A percentile compares a stretch with the other conserved stretches of the same genome.
These are phyloP conservation scores for Geotrichum histeridarum DNA, from an alignment of 1,139 yeast species.

Conservation along the genomic window DNA sequence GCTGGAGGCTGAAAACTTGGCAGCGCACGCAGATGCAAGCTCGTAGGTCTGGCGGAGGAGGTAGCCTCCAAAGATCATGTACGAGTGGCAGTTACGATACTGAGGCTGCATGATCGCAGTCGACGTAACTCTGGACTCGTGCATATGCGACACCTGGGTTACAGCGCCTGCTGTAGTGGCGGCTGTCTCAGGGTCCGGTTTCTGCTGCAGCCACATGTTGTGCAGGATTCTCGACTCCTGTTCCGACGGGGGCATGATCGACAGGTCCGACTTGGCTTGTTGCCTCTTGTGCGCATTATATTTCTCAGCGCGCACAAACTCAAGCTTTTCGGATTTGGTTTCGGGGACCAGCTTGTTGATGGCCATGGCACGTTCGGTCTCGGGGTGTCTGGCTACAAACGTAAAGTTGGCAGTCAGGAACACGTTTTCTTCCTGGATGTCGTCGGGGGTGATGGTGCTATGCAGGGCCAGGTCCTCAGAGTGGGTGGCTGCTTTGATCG, in stretches of 20 bases:
- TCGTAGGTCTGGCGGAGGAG: slow-evolving; percentile 87
- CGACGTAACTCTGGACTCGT: slow-evolving; percentile 62
- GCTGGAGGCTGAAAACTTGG: slow-evolving; percentile 70
- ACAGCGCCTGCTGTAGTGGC: slow-evolving; percentile 27
- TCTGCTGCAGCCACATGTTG: slow-evolving; percentile 53
- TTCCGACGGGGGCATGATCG: slow-evolving; percentile 55
- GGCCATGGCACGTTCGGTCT: slow-evolving; percentile 80
- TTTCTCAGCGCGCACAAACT: slow-evolving; percentile 82
- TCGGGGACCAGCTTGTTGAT: slow-evolving; percentile 74
- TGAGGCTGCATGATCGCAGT: slow-evolving; percentile 94
- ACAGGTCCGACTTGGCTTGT: slow-evolving; percentile 57
- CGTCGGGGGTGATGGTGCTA: slow-evolving; percentile 35
- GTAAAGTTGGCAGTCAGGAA: slow-evolving; percentile 88
- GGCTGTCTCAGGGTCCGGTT: slow-evolving; percentile 42
- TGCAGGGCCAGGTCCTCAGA: slow-evolving; percentile 42
- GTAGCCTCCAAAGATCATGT: slow-evolving; percentile 93
- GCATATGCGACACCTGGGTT: slow-evolving; percentile 43
- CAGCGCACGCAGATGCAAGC: slow-evolving; percentile 86
- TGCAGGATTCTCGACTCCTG: slow-evolving; percentile 71
- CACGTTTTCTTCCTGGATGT: slow-evolving; percentile 46
- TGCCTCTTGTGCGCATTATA: slow-evolving; percentile 80
- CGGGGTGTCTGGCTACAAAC: slow-evolving; percentile 90
- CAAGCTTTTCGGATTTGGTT: slow-evolving; percentile 69
- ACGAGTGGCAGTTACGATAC: slow-evolving; percentile 87
- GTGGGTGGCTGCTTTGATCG: slow-evolving; percentile 80